These are phyloP conservation scores for Dioszegia crocea DNA, from an alignment of 768 basidiomycete species.

Conservation along the genomic window DNA sequence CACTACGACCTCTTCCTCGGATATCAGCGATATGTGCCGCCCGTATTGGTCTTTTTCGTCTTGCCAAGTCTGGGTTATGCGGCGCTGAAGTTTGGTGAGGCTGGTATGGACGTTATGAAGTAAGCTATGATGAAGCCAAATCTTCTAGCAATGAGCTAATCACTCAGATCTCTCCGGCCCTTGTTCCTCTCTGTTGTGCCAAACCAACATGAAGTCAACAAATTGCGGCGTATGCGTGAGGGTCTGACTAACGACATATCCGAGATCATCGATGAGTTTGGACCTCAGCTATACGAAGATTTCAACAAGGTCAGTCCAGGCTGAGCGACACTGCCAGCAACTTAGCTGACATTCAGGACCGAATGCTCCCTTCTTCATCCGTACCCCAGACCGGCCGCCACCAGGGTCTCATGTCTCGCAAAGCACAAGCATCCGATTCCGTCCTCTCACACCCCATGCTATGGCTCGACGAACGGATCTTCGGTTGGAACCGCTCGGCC, in stretches of 20 bases:
- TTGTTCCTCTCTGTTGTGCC: constrained; percentile 81
- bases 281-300: constrained; percentile 78
- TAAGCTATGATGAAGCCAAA: constrained; percentile 50
- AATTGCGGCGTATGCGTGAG: constrained; percentile 68
- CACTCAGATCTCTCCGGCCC: constrained; percentile 74
- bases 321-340: too few relatives aligned
- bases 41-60: constrained; percentile 62
- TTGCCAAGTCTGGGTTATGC: constrained; percentile 87
- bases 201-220: constrained; percentile 73
- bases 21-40: constrained; percentile 70
- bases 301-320: constrained; percentile 66
- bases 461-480: constrained; percentile 89
- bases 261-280: constrained; percentile 69
- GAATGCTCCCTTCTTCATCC: constrained; percentile 78
- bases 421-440: constrained; percentile 54
- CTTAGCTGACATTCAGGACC: constrained; percentile 56
- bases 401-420: constrained; percentile 72
- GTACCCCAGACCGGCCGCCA: constrained; percentile 74
- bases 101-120: constrained; percentile 96
- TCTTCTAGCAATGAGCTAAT: constrained; percentile 1
- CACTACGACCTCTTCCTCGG: constrained; percentile 62
- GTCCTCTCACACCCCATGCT: constrained; percentile 87
- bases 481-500: constrained; percentile 58
- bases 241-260: constrained; percentile 78
- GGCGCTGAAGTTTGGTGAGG: constrained; percentile 94